These are phyloP conservation scores for Hericium rajendrae DNA, from an alignment of 768 basidiomycete genomes.

Conservation along the genomic window DNA sequence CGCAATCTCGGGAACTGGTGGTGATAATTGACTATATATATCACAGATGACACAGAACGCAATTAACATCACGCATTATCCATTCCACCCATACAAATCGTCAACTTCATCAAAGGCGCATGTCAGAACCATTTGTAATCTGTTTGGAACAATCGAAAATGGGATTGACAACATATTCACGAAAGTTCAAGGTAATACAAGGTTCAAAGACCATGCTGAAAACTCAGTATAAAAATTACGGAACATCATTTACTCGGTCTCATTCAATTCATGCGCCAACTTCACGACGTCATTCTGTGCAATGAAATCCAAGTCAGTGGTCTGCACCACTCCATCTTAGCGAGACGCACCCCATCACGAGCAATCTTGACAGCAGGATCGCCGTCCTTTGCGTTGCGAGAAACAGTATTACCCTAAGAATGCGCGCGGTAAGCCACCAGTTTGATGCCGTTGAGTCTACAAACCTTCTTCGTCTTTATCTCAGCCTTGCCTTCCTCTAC, in stretches of 20 bases:
- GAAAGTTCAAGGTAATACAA: no score
- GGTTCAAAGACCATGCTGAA: no score
- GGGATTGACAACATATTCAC: no score
- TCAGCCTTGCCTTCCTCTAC: slow-evolving; percentile 33
- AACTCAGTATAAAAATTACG: no score
- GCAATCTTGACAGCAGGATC: slow-evolving; percentile 42
- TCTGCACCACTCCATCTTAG: background rate
- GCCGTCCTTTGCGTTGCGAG: slow-evolving; percentile 32
- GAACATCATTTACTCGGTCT: slow-evolving; percentile 22
- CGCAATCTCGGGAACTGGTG: no score
- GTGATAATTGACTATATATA: no score
- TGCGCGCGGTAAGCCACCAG: background rate
- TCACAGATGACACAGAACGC: no score
- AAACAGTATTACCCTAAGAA: slow-evolving; percentile 31
- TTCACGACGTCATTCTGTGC: slow-evolving; percentile 41
- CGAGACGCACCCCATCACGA: slow-evolving; percentile 31
- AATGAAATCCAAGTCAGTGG: background rate
- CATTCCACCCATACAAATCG: no score
- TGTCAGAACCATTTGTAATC: no score
- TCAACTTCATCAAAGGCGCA: no score
- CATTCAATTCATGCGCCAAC: slow-evolving; percentile 39
- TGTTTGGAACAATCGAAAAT: no score
- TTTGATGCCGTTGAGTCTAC: background rate
- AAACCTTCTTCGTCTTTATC: slow-evolving; percentile 37
- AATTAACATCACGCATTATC: no score